A percentile compares a stretch with the other conserved stretches of the same genome.
These are phyloP conservation scores for Paramecium biaurelia DNA, from an alignment of 73 alveolate species.

Conservation along the genomic window DNA sequence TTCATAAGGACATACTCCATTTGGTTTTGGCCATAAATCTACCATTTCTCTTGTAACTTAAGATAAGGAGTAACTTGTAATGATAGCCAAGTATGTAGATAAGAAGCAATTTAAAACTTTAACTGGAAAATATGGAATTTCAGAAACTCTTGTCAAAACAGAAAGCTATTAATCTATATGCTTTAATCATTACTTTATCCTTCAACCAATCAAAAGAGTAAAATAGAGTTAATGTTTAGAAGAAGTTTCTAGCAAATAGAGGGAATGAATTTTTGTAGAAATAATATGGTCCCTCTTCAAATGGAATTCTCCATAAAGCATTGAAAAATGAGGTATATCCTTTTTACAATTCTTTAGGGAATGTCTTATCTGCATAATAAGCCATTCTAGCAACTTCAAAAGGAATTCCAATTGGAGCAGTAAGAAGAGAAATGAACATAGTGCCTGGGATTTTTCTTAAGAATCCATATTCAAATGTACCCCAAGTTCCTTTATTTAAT, in stretches of 20 bases:
- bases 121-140: conserved; percentile 62
- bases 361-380: conserved; percentile 82
- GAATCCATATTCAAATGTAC: conserved; percentile 54
- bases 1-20: conserved; percentile 81
- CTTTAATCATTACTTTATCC: conserved; percentile 57
- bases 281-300: conserved; percentile 83
- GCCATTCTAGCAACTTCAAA: conserved; percentile 80
- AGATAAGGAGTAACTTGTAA: conserved; percentile 65
- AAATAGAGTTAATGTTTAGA: conserved; percentile 69
- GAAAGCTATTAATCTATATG: background rate
- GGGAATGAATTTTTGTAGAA: conserved; percentile 80
- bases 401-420: conserved; percentile 70
- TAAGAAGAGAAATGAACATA: conserved; percentile 37
- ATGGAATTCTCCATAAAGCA: conserved; percentile 81
- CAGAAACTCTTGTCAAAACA: conserved; percentile 29
- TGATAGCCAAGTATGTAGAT: conserved; percentile 61
- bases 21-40: conserved; percentile 81
- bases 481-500: conserved; percentile 13
- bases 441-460: conserved; percentile 59
- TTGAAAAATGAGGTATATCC: conserved; percentile 74
- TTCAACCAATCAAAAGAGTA: conserved; percentile 71
- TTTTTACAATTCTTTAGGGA: conserved; percentile 79
- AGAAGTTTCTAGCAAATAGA: conserved; percentile 59
- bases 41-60: conserved; percentile 75
- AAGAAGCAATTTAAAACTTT: conserved; percentile 66